These are phyloP conservation scores for Neofusicoccum sp. DNA, from an alignment of 2,329 filamentous ascomycete genomes.

Conservation along the genomic window DNA sequence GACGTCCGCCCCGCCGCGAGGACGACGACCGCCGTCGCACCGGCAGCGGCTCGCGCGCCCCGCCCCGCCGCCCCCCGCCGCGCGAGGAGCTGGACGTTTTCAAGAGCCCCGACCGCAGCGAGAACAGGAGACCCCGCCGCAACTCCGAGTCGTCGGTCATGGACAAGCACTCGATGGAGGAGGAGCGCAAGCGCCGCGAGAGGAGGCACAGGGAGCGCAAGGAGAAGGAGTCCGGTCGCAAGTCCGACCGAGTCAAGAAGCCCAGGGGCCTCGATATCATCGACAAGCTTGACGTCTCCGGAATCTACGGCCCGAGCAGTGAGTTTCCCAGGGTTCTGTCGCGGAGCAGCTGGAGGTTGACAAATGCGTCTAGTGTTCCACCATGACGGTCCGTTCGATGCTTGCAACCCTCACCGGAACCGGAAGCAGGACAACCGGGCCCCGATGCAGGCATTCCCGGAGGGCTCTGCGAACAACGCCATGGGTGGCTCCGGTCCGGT, in stretches of 20 bases:
- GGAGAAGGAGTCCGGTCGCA: constrained; percentile 54
- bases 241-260: constrained; percentile 40
- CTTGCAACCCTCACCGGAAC: constrained; percentile 92
- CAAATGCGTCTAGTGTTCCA: constrained; percentile 72
- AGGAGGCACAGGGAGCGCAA: constrained; percentile 48
- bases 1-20: constrained; percentile 30
- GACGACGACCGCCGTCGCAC: constrained; percentile 27
- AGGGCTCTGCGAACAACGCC: constrained; percentile 87
- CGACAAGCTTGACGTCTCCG: constrained; percentile 93
- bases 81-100: constrained; percentile 41
- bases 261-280: constrained; percentile 74
- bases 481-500: constrained; percentile 84
- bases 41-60: background rate
- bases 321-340: constrained; percentile 44
- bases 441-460: constrained; percentile 95
- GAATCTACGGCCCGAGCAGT: constrained; percentile 91
- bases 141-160: constrained; percentile 78
- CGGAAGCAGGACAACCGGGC: constrained; percentile 76
- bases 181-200: constrained; percentile 53
- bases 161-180: constrained; percentile 60
- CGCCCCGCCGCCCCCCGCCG: constrained; percentile 23
- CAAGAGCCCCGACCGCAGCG: constrained; percentile 31
- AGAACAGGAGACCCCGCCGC: constrained; percentile 59
- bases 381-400: constrained; percentile 96
- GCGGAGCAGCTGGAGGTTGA: constrained; percentile 19